Evolutionary conservation across 202 grass and related monocot species (phyloP).

Genomic region (Eragrostis tef): DNA sequence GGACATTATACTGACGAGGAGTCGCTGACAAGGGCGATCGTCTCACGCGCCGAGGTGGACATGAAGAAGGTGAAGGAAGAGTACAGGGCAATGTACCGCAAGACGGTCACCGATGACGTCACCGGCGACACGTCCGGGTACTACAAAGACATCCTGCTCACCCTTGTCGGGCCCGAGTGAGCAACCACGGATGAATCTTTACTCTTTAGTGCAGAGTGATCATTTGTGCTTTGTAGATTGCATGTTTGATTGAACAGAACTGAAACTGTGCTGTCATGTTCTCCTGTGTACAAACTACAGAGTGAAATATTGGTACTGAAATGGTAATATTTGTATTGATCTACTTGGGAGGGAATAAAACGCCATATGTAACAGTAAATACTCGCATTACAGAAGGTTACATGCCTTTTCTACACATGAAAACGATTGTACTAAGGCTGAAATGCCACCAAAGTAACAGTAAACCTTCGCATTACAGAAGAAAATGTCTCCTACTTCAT

Average conservation of each 20-base stretch:
- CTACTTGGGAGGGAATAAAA: conserved; percentile 34
- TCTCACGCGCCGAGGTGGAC: conserved; percentile 78
- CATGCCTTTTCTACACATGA: conserved; percentile 32
- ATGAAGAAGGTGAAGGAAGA: conserved; percentile 81
- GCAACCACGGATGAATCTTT: neutral
- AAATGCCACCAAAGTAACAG: conserved; percentile 6
- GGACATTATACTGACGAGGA: conserved; percentile 60
- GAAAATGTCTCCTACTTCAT: neutral
- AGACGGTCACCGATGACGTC: conserved; percentile 63
- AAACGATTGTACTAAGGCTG: neutral
- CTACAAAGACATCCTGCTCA: conserved; percentile 69
- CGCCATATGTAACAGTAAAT: neutral
- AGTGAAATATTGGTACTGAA: neutral
- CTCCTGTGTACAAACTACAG: neutral
- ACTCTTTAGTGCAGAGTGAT: neutral
- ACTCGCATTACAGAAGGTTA: neutral
- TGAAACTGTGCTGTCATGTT: neutral
- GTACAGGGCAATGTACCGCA: conserved; percentile 66
- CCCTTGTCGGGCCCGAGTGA: conserved; percentile 64
- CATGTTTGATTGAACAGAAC: neutral
- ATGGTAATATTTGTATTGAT: neutral
- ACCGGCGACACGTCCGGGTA: conserved; percentile 68
- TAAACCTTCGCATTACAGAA: conserved; percentile 28
- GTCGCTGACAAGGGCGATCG: conserved; percentile 73
- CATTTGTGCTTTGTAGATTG: neutral